phyloP scores from a whole-genome alignment of 2,329 filamentous ascomycete genomes.

The Fusarium lateritium region DNA sequence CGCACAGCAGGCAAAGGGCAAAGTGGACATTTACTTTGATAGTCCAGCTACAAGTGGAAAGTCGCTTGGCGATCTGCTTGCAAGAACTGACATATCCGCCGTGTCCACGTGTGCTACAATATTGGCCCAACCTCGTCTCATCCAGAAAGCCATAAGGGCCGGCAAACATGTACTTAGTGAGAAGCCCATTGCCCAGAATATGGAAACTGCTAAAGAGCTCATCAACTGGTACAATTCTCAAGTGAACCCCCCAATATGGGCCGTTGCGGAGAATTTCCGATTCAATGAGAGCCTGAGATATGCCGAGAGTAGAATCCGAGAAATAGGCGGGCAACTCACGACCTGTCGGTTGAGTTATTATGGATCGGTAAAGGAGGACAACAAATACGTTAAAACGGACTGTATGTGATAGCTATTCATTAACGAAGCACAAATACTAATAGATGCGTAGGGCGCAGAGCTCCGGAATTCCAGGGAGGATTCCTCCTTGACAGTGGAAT shows the following conservation, averaged over 20 bases:
- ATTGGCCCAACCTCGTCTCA: constrained; percentile 5
- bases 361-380: background rate
- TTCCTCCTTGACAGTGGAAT: constrained; percentile 28
- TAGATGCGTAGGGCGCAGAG: constrained; percentile 9
- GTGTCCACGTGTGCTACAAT: constrained; percentile 5
- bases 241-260: constrained; percentile 15
- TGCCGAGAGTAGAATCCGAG: background rate
- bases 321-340: background rate
- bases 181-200: constrained; percentile 1
- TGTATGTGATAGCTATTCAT: background rate
- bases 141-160: background rate
- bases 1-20: background rate
- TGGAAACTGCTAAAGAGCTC: background rate
- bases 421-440: background rate
- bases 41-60: background rate
- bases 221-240: constrained; percentile 16
- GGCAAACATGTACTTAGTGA: constrained; percentile 11
- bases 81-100: constrained; percentile 9
- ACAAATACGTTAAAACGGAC: constrained; percentile 2
- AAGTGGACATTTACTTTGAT: constrained; percentile 6
- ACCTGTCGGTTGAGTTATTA: background rate
- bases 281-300: constrained; percentile 26
- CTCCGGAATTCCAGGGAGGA: constrained; percentile 11
- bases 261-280: constrained; percentile 30
- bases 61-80: constrained; percentile 8